Evolutionary conservation across 768 basidiomycete genomes (phyloP).

Genomic region (Crassisporium funariophilum): DNA sequence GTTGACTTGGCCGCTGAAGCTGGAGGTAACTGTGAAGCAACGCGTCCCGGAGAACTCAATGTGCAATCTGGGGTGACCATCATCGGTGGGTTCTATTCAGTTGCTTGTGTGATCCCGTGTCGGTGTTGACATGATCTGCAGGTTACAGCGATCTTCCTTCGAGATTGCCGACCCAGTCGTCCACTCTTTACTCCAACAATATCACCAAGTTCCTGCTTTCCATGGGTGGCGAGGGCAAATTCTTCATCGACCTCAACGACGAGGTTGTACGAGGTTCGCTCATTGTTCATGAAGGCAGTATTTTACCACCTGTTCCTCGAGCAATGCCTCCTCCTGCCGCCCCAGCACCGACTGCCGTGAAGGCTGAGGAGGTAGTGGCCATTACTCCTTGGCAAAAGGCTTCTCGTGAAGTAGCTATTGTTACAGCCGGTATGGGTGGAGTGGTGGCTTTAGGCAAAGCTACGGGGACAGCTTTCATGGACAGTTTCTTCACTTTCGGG

Average conservation of each 20-base stretch:
- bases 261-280: constrained; percentile 85
- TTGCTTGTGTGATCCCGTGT: constrained; percentile 2
- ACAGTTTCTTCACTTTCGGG: constrained; percentile 86
- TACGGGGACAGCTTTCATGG: constrained; percentile 84
- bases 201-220: constrained; percentile 88
- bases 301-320: constrained; percentile 69
- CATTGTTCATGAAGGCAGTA: constrained; percentile 66
- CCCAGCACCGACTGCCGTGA: constrained; percentile 50
- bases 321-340: constrained; percentile 62
- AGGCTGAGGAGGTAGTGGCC: constrained; percentile 51
- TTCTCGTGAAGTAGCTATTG: constrained; percentile 68
- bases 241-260: constrained; percentile 71
- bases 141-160: constrained; percentile 87
- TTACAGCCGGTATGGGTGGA: constrained; percentile 79
- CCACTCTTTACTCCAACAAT: constrained; percentile 89
- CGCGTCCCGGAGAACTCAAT: constrained; percentile 72
- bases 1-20: constrained; percentile 88
- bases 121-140: constrained; percentile 26
- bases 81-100: constrained; percentile 52
- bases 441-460: constrained; percentile 74
- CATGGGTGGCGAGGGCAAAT: constrained; percentile 65
- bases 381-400: constrained; percentile 88
- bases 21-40: constrained; percentile 88
- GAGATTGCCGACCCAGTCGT: constrained; percentile 87
- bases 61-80: constrained; percentile 79